Evolutionary conservation across 2,329 filamentous ascomycete species (phyloP), one percentile per base, ranked within the genome.

Genomic region (Venturiaceae sp.): DNA sequence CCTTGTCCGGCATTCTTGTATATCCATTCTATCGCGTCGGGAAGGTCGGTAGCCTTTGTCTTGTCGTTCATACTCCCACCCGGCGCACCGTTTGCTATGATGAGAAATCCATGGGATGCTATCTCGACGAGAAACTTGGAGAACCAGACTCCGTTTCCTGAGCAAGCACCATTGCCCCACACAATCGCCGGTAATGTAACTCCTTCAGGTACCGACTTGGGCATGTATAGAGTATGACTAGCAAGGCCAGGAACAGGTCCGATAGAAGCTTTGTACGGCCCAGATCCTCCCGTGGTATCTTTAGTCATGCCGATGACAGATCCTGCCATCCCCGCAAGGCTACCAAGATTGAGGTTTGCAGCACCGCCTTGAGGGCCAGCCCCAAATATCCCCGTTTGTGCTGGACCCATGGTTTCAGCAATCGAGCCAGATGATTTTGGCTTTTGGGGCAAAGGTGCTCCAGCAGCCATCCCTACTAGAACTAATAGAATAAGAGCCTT

Each of bases 91-190:
- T 59, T 60, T 6, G 57, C 57, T 7, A 58, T 58, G 32, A 58
- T 54, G 23, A 58, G 13, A 33, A 59, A 58, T n/a, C 57, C 57
- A 28, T 58, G 34, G 13, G 23, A 34, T 21, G 57, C 57, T 6
- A 58, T 41, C 33, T 58, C 57, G 8, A 11, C 26, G 7, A 58
- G 28, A 33, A 59, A 59, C 7, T 9, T 28, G 8, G 8, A 9
- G 34, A 34, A 58, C n/a, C 14, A 34, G 9, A 19, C 59, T 7
- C 54, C 54, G 11, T 9, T 28, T 55, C 26, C 26, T 9, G 30
- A 13, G 54, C 57, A 58, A 21, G 14, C 55, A 9, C 57, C 57
- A 19, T 58, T 58, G 14, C 57, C 57, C 57, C 57, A 58, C 21
- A 58, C 21, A 8, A 59, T 11, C 6, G 59, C 53, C 8, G 57